These are phyloP conservation scores for Kwoniella pini DNA, from an alignment of 768 basidiomycete species.

Conservation along the genomic window DNA sequence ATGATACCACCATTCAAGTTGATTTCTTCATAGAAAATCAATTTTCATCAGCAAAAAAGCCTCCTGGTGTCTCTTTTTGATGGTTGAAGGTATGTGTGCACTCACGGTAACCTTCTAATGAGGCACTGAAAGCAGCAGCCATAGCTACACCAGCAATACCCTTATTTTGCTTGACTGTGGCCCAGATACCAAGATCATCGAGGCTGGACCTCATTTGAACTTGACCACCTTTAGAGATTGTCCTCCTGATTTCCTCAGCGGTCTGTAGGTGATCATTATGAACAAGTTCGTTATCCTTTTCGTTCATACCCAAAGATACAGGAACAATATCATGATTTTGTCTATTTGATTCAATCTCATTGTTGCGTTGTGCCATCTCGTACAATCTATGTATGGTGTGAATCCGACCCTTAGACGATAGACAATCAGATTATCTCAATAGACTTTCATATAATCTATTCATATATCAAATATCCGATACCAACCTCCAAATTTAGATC, in stretches of 20 bases:
- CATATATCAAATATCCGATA: background rate
- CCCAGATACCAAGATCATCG: slow-evolving; percentile 28
- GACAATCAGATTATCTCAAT: too few species aligned
- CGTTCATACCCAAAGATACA: slow-evolving; percentile 15
- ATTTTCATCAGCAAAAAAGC: background rate
- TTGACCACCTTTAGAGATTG: slow-evolving; percentile 13
- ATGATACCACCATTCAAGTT: slow-evolving; percentile 30
- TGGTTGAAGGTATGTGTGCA: background rate
- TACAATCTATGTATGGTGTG: too few species aligned
- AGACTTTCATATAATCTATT: too few species aligned
- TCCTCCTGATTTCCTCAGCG: slow-evolving; percentile 15
- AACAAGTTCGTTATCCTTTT: slow-evolving; percentile 15
- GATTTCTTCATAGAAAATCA: slow-evolving; percentile 21
- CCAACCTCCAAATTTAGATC: background rate
- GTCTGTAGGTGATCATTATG: slow-evolving; percentile 15
- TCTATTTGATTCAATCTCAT: background rate
- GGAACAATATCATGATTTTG: slow-evolving; percentile 14
- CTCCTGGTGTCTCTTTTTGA: too few species aligned
- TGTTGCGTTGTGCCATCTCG: background rate
- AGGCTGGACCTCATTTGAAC: slow-evolving; percentile 28
- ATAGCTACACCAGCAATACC: slow-evolving; percentile 18
- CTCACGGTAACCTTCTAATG: slow-evolving; percentile 41
- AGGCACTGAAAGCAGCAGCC: slow-evolving; percentile 33
- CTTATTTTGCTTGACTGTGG: slow-evolving; percentile 27
- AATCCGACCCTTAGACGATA: too few species aligned